These are phyloP conservation scores for Mycena sanguinolenta DNA, from an alignment of 768 basidiomycete species.

Conservation along the genomic window DNA sequence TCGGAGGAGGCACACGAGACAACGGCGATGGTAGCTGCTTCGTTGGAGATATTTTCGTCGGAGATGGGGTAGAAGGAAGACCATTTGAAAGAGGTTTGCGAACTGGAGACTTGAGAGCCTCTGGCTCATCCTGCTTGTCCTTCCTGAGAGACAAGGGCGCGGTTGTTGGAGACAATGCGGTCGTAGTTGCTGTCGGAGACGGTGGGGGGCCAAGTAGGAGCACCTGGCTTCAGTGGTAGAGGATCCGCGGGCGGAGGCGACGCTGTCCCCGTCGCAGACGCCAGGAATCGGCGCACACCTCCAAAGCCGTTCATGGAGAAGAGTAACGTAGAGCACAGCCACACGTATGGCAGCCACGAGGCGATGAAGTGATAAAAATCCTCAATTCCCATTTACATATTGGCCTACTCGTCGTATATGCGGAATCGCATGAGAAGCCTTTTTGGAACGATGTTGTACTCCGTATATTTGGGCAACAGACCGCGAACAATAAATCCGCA, in stretches of 20 bases:
- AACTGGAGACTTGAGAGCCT: conserved; percentile 27
- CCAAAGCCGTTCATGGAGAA: conserved; percentile 33
- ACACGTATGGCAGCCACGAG: background rate
- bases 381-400: too few relatives aligned
- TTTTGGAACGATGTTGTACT: too few relatives aligned
- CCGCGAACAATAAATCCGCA: too few relatives aligned
- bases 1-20: conserved; percentile 27
- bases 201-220: conserved; percentile 46
- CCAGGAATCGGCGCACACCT: conserved; percentile 37
- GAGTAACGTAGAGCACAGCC: background rate
- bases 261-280: conserved; percentile 33
- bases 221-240: conserved; percentile 61
- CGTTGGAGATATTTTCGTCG: conserved; percentile 17
- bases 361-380: too few relatives aligned
- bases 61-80: conserved; percentile 8
- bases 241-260: conserved; percentile 50
- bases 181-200: conserved; percentile 33
- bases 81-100: conserved; percentile 28
- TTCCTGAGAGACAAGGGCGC: conserved; percentile 67
- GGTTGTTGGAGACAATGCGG: conserved; percentile 48
- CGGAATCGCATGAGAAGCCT: too few relatives aligned
- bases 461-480: too few relatives aligned
- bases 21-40: conserved; percentile 29
- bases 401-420: too few relatives aligned
- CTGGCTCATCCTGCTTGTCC: conserved; percentile 53